phyloP scores from a whole-genome alignment of 2,329 filamentous ascomycete species.

The Ophiostoma sp. region DNA sequence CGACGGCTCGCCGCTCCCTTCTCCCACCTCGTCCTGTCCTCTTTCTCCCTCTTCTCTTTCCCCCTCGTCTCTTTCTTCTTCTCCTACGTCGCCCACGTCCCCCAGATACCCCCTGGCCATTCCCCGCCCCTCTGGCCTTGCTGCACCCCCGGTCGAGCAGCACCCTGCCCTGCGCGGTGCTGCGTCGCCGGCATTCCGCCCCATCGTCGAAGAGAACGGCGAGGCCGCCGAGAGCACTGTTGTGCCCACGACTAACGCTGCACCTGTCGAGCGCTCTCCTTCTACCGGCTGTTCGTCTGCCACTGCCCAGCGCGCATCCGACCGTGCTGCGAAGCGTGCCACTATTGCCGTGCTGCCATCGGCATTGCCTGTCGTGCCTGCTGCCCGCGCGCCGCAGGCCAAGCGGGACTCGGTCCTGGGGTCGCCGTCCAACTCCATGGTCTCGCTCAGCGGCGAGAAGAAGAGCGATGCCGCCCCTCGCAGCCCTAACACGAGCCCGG shows the following conservation, averaged over 20 bases:
- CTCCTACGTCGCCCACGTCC: constrained; percentile 2
- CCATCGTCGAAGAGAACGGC: constrained; percentile 33
- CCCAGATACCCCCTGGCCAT: constrained; percentile 31
- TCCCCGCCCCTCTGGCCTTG: constrained; percentile 35
- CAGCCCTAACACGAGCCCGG: not conserved
- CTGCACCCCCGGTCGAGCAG: constrained; percentile 43
- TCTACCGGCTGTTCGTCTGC: not conserved
- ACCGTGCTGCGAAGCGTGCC: not conserved
- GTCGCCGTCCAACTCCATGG: not conserved
- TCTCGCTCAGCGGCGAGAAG: not conserved
- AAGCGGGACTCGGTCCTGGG: constrained; percentile 11
- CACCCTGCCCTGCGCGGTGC: constrained; percentile 47
- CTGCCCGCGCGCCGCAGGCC: not conserved
- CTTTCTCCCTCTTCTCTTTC: not conserved
- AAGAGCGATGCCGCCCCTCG: not conserved
- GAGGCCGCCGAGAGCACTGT: constrained; percentile 27
- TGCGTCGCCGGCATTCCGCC: constrained; percentile 32
- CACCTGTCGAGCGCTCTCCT: not conserved
- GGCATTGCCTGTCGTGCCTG: not conserved
- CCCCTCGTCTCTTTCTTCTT: not conserved
- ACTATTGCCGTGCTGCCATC: not conserved
- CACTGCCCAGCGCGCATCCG: not conserved
- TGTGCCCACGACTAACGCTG: not conserved
- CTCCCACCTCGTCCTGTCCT: not conserved
- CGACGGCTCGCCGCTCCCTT: not conserved